phyloP scores from a whole-genome alignment of 208 protist species.

The Trypanosoma cruzi region DNA sequence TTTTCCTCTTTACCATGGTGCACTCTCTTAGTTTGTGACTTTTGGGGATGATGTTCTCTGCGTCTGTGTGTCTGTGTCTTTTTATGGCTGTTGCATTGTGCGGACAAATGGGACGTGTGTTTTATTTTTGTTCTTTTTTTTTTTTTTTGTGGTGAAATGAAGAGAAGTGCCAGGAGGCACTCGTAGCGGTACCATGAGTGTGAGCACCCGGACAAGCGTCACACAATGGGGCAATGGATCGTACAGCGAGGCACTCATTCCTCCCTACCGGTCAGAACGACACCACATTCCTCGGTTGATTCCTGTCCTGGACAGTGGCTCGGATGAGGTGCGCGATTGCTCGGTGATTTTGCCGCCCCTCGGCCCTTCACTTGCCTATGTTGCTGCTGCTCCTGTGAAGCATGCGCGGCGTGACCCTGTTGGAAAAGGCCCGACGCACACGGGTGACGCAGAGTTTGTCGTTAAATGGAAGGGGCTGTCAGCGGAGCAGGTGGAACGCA shows the following conservation, averaged over 20 bases:
- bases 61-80: neutral
- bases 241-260: slow-evolving; percentile 18
- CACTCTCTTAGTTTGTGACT: no score
- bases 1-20: neutral
- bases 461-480: slow-evolving; percentile 52
- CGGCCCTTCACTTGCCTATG: neutral
- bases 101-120: neutral
- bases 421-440: neutral
- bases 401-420: neutral
- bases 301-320: slow-evolving; percentile 12
- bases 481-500: slow-evolving; percentile 29
- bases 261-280: neutral
- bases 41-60: neutral
- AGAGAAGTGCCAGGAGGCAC: neutral
- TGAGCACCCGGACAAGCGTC: slow-evolving; percentile 11
- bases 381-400: neutral
- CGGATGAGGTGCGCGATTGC: neutral
- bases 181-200: slow-evolving; percentile 8
- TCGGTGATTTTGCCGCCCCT: neutral
- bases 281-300: slow-evolving; percentile 10
- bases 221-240: slow-evolving; percentile 3
- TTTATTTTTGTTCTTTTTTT: slow-evolving; percentile 13
- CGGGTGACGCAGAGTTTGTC: slow-evolving; percentile 14
- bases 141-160: neutral
- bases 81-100: neutral